These are phyloP conservation scores for Ceratocystiopsis brevicomis DNA, from an alignment of 2,329 filamentous ascomycete genomes.

Conservation along the genomic window DNA sequence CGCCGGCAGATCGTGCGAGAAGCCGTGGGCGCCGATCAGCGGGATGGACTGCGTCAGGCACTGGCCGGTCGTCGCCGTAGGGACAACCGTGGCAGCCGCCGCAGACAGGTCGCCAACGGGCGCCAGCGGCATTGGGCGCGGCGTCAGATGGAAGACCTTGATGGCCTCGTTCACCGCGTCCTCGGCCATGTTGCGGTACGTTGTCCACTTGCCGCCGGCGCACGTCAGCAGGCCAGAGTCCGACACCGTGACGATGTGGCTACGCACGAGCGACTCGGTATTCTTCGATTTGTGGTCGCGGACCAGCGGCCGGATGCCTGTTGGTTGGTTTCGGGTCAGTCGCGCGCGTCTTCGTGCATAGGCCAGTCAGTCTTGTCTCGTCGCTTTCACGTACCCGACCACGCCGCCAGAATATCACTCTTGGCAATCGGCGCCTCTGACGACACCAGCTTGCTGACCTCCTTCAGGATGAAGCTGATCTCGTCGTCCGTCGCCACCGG, in stretches of 20 bases:
- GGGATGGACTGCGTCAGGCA: conserved; percentile 33
- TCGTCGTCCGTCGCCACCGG: conserved; percentile 3
- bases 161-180: conserved; percentile 68
- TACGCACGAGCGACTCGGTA: conserved; percentile 67
- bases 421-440: conserved; percentile 29
- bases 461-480: conserved; percentile 39
- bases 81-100: background rate
- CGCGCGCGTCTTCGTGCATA: too few species aligned
- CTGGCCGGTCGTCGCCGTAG: conserved; percentile 7
- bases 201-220: conserved; percentile 76
- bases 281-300: conserved; percentile 65
- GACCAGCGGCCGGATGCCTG: conserved; percentile 53
- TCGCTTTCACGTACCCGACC: conserved; percentile 28
- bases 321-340: background rate
- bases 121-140: conserved; percentile 18
- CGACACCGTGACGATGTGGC: conserved; percentile 60
- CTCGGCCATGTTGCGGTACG: conserved; percentile 76
- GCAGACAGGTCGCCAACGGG: background rate
- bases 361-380: too few species aligned
- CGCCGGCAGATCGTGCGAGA: conserved; percentile 1
- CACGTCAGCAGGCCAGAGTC: conserved; percentile 59
- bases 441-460: conserved; percentile 57
- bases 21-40: conserved; percentile 57
- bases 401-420: conserved; percentile 17
- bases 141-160: conserved; percentile 39